These are phyloP conservation scores for Alternaria brassicicola DNA, from an alignment of 2,329 filamentous ascomycete species.

Conservation along the genomic window DNA sequence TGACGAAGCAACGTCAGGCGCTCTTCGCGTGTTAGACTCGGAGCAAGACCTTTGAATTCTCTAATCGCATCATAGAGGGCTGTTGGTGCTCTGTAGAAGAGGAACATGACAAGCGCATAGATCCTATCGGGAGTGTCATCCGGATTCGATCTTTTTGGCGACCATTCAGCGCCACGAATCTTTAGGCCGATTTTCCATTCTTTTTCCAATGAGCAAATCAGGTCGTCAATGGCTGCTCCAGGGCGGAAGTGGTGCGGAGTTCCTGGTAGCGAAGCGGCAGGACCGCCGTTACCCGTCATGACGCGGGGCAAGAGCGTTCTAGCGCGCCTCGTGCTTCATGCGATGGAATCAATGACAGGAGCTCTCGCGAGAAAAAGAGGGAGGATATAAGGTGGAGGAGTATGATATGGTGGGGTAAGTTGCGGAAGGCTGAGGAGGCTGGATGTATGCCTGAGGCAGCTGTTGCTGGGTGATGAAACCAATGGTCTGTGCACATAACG, in stretches of 20 bases:
- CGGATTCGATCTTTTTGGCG: conserved; percentile 21
- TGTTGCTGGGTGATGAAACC: conserved; percentile 17
- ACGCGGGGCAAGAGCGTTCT: conserved; percentile 7
- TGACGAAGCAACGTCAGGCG: conserved; percentile 17
- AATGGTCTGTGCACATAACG: conserved; percentile 21
- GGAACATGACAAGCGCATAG: conserved; percentile 21
- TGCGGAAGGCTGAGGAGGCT: conserved; percentile 19
- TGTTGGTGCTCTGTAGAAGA: conserved; percentile 22
- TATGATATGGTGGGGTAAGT: background rate
- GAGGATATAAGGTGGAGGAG: background rate
- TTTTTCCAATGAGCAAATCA: conserved; percentile 28
- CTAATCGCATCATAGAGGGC: conserved; percentile 24
- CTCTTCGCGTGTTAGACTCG: background rate
- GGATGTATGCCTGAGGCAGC: conserved; percentile 29
- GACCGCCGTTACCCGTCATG: conserved; percentile 6
- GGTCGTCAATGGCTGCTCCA: conserved; percentile 22
- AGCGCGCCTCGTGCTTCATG: background rate
- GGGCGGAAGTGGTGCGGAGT: conserved; percentile 24
- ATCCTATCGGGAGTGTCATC: conserved; percentile 20
- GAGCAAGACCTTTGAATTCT: conserved; percentile 22
- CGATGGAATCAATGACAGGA: background rate
- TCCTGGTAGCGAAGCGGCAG: conserved; percentile 5
- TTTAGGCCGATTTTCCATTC: conserved; percentile 31
- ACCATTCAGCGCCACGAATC: conserved; percentile 22
- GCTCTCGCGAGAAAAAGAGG: background rate